Evolutionary conservation across 768 basidiomycete genomes (phyloP), one percentile per base, ranked within the genome.

Genomic region (Suillus tomentosus): DNA sequence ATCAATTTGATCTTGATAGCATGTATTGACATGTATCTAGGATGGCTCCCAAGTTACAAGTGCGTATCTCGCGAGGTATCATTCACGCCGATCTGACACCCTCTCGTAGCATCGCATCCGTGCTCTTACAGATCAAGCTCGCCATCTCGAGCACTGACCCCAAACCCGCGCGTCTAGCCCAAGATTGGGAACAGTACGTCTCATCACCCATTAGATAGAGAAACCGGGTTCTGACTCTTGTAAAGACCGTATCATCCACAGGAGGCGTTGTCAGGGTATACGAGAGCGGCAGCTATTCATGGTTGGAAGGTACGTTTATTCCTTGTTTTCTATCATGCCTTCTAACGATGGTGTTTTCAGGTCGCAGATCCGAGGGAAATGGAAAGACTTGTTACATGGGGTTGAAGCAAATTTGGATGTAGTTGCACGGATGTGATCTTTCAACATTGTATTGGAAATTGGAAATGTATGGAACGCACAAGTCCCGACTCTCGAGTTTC

Each of bases 31-130:
- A 19, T 54, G 22, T 24, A 10, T 42, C n/a, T n/a, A 85, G 85
- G 87, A 19, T 89, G 89, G 85, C 82, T 90, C 47, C 88, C 88
- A 1, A 87, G 85, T 66, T 88, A 90, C 66, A 87, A 82, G 83
- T 86, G 67, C 39, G 68, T 66, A 36, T 17, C 36, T 62, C 42
- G 62, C 63, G 27, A 27, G 17, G 53, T 24, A 67, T 17, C 64
- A 68, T n/a, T 61, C 57, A 58, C 40, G 6, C 27, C 56, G 17
- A 54, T 42, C 15, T 54, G 24, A 47, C 39, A n/a, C 48, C 39
- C 27, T 62, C 62, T 37, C 22, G 3, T 54, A 80, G 79, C 62
- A 76, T 82, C 37, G 73, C 80, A 3, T 76, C 80, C 8, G 71
- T 82, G 11, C 76, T 89, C 7, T 76, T 89, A 64, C 88, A 90